phyloP scores from a whole-genome alignment of 306 rosid species.

The Lathyrus aphaca region DNA sequence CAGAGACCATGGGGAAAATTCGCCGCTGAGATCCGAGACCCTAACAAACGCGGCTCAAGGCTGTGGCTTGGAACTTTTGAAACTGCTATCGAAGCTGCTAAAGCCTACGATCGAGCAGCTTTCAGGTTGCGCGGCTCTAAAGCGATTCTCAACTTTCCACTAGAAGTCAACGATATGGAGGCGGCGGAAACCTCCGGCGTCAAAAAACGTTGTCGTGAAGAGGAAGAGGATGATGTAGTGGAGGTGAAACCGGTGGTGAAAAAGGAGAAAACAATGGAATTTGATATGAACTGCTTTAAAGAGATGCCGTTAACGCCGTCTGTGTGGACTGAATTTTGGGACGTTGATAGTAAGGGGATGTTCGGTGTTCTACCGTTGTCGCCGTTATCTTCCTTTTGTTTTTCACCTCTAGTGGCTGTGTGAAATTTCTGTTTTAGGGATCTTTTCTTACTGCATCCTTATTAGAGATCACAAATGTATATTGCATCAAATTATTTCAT shows the following conservation, averaged over 20 bases:
- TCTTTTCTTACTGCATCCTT: background rate
- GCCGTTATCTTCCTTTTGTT: slow-evolving; percentile 83
- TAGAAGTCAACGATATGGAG: slow-evolving; percentile 42
- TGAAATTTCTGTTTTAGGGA: slow-evolving; percentile 35
- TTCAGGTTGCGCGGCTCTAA: slow-evolving; percentile 79
- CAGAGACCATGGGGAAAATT: slow-evolving; percentile 87
- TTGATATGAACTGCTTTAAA: background rate
- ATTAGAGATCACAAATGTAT: background rate
- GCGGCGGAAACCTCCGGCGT: background rate
- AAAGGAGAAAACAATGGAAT: slow-evolving; percentile 53
- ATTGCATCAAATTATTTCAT: background rate
- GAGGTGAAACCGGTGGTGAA: slow-evolving; percentile 47
- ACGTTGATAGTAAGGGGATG: slow-evolving; percentile 59
- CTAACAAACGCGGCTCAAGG: slow-evolving; percentile 71
- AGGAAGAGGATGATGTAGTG: slow-evolving; percentile 25
- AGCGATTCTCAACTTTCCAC: slow-evolving; percentile 81
- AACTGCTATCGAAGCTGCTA: slow-evolving; percentile 82
- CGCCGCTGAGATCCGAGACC: slow-evolving; percentile 92
- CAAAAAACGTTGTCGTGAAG: slow-evolving; percentile 55
- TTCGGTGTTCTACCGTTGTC: slow-evolving; percentile 72
- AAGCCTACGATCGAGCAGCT: slow-evolving; percentile 82
- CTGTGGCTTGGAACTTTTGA: slow-evolving; percentile 90
- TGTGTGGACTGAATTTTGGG: slow-evolving; percentile 68
- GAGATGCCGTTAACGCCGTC: slow-evolving; percentile 88
- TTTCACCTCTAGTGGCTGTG: slow-evolving; percentile 62